Percentiles rank a stretch among this genome's conserved stretches.
Conservation (phyloP, 2,329 filamentous ascomycete species). For the Hypoxylon rubiginosum region DNA sequence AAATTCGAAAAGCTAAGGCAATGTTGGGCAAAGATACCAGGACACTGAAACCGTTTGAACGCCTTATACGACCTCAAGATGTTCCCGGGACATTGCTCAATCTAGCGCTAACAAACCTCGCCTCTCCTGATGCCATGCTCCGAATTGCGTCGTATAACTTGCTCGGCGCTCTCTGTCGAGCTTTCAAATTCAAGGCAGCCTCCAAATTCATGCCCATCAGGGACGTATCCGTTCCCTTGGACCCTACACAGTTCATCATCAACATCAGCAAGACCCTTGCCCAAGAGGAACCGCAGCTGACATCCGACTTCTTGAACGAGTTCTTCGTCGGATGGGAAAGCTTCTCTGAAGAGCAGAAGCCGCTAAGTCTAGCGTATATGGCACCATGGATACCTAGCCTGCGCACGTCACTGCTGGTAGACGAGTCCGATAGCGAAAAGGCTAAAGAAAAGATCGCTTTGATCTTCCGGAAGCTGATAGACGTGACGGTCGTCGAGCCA, state of each 20-base stretch:
- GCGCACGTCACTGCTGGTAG: slow-evolving; percentile 69
- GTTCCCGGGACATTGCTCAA: slow-evolving; percentile 78
- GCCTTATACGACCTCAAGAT: slow-evolving; percentile 77
- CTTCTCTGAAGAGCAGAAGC: slow-evolving; percentile 75
- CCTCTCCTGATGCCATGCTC: slow-evolving; percentile 71
- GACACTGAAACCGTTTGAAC: slow-evolving; percentile 72
- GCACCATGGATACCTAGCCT: slow-evolving; percentile 76
- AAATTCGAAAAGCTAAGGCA: slow-evolving; percentile 72
- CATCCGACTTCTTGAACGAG: slow-evolving; percentile 77
- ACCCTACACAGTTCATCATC: slow-evolving; percentile 74
- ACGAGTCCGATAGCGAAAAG: slow-evolving; percentile 74
- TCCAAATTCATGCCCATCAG: slow-evolving; percentile 72
- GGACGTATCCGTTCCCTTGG: slow-evolving; percentile 73
- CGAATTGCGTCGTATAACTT: slow-evolving; percentile 77
- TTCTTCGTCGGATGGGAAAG: slow-evolving; percentile 81
- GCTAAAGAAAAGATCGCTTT: slow-evolving; percentile 73
- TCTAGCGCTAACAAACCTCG: slow-evolving; percentile 75
- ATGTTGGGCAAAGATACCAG: slow-evolving; percentile 75
- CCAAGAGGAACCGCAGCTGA: slow-evolving; percentile 74
- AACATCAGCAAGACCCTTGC: slow-evolving; percentile 75
- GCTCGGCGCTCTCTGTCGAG: slow-evolving; percentile 74
- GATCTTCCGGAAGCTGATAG: slow-evolving; percentile 76
- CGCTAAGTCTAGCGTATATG: slow-evolving; percentile 77
- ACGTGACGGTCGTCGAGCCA: slow-evolving; percentile 72
- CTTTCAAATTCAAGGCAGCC: slow-evolving; percentile 75